Percentiles rank a stretch among this genome's conserved stretches.
These are phyloP conservation scores for Salix arbutifolia DNA, from an alignment of 345 rosid genomes.

Conservation along the genomic window DNA sequence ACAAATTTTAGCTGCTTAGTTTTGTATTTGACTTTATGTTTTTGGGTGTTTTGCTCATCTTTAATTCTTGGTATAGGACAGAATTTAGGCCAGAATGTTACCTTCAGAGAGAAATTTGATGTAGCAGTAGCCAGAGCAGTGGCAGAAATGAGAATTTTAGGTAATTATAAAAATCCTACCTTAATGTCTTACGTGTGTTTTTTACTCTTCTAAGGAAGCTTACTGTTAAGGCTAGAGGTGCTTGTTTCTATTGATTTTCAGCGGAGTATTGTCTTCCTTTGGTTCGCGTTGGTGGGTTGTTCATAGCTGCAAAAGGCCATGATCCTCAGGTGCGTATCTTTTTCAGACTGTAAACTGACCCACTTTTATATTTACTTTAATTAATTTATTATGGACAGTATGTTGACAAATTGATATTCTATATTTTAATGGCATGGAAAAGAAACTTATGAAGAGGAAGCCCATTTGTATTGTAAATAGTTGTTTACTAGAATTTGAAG, in stretches of 20 bases:
- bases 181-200: not conserved
- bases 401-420: not conserved
- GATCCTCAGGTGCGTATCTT: conserved; percentile 61
- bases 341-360: not conserved
- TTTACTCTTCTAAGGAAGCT: conserved; percentile 6
- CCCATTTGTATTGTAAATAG: not conserved
- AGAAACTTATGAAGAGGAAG: not conserved
- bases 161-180: conserved; percentile 28
- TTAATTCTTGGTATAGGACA: conserved; percentile 43
- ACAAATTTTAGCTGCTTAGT: not conserved
- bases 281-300: conserved; percentile 89
- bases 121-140: conserved; percentile 95
- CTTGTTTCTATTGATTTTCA: conserved; percentile 31
- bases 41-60: not conserved
- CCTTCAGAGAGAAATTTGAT: conserved; percentile 78
- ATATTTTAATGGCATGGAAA: not conserved
- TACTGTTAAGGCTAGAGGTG: conserved; percentile 3
- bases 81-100: conserved; percentile 57
- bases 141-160: conserved; percentile 88
- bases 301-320: conserved; percentile 94
- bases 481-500: not conserved
- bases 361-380: not conserved
- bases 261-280: conserved; percentile 95
- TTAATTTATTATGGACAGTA: not conserved
- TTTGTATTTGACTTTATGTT: not conserved